phyloP scores from a whole-genome alignment of 257 asterid species.

The Jasminum sambac region DNA sequence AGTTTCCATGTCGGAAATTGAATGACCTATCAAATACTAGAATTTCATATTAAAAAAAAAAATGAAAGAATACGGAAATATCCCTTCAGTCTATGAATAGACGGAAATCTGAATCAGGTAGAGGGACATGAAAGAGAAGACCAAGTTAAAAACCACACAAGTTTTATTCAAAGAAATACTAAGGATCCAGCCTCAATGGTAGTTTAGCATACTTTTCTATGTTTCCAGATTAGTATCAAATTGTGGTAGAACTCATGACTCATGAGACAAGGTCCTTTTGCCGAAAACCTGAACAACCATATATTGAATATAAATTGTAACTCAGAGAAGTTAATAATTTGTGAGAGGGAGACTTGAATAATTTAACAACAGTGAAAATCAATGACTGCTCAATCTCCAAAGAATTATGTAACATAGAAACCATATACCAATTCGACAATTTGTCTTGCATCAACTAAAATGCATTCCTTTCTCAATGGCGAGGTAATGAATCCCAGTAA shows the following conservation, averaged over 20 bases:
- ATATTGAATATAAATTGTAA: not conserved
- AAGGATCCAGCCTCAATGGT: not conserved
- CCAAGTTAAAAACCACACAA: not conserved
- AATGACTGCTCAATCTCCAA: not conserved
- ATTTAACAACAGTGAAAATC: not conserved
- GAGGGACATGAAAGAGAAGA: not conserved
- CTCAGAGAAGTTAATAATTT: not conserved
- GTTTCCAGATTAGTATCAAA: not conserved
- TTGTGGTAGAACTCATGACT: not conserved
- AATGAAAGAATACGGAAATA: not conserved
- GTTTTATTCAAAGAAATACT: not conserved
- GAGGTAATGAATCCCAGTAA: not conserved
- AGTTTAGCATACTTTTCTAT: not conserved
- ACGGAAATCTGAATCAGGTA: not conserved
- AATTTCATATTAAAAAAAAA: too few relatives aligned
- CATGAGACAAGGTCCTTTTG: not conserved
- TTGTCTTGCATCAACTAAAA: not conserved
- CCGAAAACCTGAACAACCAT: not conserved
- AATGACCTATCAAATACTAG: not conserved
- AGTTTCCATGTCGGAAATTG: not conserved
- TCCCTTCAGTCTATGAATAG: not conserved
- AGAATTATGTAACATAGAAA: not conserved
- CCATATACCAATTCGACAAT: not conserved
- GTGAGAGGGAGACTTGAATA: not conserved
- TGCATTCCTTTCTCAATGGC: not conserved